A percentile compares a stretch with the other conserved stretches of the same genome.
These are phyloP conservation scores for Globisporangium rhizosaccharum DNA, from an alignment of 352 stramenopile species.

Conservation along the genomic window DNA sequence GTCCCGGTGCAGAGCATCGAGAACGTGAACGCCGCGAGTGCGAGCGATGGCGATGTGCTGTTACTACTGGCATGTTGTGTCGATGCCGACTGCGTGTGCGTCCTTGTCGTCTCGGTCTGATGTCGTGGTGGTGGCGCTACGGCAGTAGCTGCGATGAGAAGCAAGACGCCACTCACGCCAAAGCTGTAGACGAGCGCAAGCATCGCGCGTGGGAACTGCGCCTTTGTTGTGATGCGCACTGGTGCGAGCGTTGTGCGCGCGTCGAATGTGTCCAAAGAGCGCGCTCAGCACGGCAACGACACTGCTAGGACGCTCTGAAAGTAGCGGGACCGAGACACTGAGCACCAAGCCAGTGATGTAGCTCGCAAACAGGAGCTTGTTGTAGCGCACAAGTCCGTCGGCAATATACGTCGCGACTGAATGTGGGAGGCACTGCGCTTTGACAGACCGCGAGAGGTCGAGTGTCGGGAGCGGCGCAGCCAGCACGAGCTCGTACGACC, in stretches of 20 bases:
- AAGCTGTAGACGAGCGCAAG: conserved; percentile 7
- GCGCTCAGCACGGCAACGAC: conserved; percentile 15
- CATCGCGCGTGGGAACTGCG: background rate
- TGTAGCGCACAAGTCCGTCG: conserved; percentile 20
- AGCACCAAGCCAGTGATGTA: conserved; percentile 17
- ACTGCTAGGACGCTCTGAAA: conserved; percentile 11
- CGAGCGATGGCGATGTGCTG: no score
- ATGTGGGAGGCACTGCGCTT: conserved; percentile 18
- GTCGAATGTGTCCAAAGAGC: conserved; percentile 14
- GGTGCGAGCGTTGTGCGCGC: conserved; percentile 6
- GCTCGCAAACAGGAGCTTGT: conserved; percentile 15
- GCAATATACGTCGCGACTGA: conserved; percentile 15
- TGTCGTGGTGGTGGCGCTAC: background rate
- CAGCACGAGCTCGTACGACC: conserved; percentile 25
- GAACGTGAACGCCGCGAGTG: conserved; percentile 4
- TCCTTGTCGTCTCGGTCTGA: background rate
- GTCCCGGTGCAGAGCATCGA: conserved; percentile 9
- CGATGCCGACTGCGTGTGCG: background rate
- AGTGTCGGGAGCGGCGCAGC: conserved; percentile 21
- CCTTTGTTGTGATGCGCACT: conserved; percentile 8
- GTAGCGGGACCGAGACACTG: conserved; percentile 17
- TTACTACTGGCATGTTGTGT: no score
- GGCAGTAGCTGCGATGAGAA: conserved; percentile 5
- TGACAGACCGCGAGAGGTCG: conserved; percentile 32
- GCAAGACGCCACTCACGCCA: conserved; percentile 6